Conservation (phyloP, 1,284 basidiomycete genomes). For the Lentinula novae-zelandiae region DNA sequence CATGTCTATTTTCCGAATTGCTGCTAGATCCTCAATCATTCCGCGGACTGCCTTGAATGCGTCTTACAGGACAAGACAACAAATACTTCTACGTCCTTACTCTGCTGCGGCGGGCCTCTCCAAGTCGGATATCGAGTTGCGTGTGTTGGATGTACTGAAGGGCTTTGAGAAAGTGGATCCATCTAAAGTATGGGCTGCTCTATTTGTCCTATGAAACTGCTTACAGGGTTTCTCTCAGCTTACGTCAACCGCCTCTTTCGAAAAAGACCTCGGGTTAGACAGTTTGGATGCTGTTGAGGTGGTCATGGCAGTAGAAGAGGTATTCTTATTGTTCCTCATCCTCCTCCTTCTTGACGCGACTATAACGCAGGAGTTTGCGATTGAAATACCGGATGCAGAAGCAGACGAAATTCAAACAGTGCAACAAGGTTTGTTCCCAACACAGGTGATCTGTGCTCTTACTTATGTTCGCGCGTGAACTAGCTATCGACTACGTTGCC, state of each 20-base stretch:
- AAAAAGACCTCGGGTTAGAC: slow-evolving; percentile 90
- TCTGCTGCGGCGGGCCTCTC: slow-evolving; percentile 76
- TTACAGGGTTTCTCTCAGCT: slow-evolving; percentile 48
- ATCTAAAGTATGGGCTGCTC: slow-evolving; percentile 58
- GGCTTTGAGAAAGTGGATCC: slow-evolving; percentile 94
- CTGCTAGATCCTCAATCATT: slow-evolving; percentile 37
- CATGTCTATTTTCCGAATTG: slow-evolving; percentile 53
- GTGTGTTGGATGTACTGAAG: slow-evolving; percentile 88
- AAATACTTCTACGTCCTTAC: slow-evolving; percentile 49
- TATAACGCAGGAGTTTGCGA: slow-evolving; percentile 67
- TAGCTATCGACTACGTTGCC: slow-evolving; percentile 96
- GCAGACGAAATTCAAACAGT: slow-evolving; percentile 98
- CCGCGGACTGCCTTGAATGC: slow-evolving; percentile 28
- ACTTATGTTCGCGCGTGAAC: slow-evolving; percentile 12
- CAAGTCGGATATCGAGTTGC: slow-evolving; percentile 73
- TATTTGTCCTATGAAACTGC: slow-evolving; percentile 11
- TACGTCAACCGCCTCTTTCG: slow-evolving; percentile 71
- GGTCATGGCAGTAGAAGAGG: slow-evolving; percentile 99
- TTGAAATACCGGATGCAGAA: slow-evolving; percentile 96
- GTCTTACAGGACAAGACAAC: slow-evolving; percentile 21
- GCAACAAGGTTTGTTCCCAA: slow-evolving; percentile 71
- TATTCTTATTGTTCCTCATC: slow-evolving; percentile 25
- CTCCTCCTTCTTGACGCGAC: slow-evolving; percentile 9
- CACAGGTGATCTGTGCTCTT: slow-evolving; percentile 13
- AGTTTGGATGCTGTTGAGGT: slow-evolving; percentile 98